A percentile compares a stretch with the other conserved stretches of the same genome.
phyloP scores from a whole-genome alignment of 1,284 basidiomycete genomes.

The Apiotrichum veenhuisii region DNA sequence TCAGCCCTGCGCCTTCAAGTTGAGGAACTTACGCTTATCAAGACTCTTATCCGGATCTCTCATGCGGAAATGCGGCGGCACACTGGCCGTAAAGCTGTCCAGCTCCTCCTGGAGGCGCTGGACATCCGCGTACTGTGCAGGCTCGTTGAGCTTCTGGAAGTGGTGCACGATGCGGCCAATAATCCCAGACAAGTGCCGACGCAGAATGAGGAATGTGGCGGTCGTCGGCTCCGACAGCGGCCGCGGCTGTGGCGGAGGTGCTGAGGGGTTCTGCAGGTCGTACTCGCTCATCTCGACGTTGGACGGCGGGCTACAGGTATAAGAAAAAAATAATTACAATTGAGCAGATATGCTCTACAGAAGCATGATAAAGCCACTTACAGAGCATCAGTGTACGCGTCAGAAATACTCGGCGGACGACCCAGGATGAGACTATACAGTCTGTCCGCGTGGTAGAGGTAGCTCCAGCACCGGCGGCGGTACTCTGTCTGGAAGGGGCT shows the following conservation, averaged over 20 bases:
- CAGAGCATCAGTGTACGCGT: constrained; percentile 48
- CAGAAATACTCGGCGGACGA: constrained; percentile 65
- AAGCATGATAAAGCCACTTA: constrained; percentile 7
- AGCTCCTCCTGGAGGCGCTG: constrained; percentile 79
- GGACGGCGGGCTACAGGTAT: constrained; percentile 60
- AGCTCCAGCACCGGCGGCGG: constrained; percentile 85
- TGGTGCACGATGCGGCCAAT: constrained; percentile 92
- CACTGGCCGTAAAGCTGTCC: constrained; percentile 65
- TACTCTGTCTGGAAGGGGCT: constrained; percentile 78
- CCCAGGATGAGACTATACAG: constrained; percentile 75
- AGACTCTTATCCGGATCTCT: constrained; percentile 69
- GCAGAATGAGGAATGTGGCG: constrained; percentile 82
- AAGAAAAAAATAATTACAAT: background rate
- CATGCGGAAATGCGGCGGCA: constrained; percentile 63
- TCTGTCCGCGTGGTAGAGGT: constrained; percentile 87
- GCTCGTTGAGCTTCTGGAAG: constrained; percentile 82
- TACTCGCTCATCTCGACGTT: constrained; percentile 72
- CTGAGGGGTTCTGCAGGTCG: constrained; percentile 39
- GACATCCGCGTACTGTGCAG: constrained; percentile 81
- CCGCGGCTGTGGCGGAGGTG: constrained; percentile 34
- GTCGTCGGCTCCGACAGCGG: constrained; percentile 62
- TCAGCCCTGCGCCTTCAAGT: background rate
- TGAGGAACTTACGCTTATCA: constrained; percentile 54
- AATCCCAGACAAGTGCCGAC: constrained; percentile 74
- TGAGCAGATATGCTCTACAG: too few relatives aligned